Base-by-base conservation (phyloP, 2,329 filamentous ascomycete species). In the Stachybotrys echinatus region DNA sequence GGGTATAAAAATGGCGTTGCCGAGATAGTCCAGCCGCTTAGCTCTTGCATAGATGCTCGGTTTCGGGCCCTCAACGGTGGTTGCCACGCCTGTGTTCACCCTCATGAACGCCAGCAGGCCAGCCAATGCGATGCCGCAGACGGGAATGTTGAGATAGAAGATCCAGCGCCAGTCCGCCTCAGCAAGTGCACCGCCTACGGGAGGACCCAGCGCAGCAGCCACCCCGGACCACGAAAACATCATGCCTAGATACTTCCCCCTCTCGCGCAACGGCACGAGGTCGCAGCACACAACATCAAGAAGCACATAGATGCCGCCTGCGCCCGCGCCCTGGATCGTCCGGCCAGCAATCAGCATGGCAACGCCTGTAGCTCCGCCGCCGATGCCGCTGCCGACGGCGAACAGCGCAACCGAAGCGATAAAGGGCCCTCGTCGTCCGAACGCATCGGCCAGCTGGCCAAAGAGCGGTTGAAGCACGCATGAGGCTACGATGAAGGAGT, bases 331-430 rank as follows among this genome's bases (percentile, higher is more conserved):
- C 53, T 84, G 78, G 3, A 84, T 50, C 2, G 45, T 57, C 0
- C 68, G 63, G 5, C 65, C 71, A 5, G 67, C 69, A n/a, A 85
- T 78, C 5, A 85, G 61, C 58, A 74, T 72, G 1, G 54, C 57
- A 1, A 61, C 64, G 8, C 50, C 70, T 0, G 55, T 66, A 0
- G 79, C 73, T 1, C 68, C 74, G 1, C 76, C 79, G 34, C 65
- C 70, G 10, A 83, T 64, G 0, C 69, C 74, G 52, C 76, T 78
- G 0, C 79, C 79, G 2, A 81, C 53, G 1, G 64, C 64, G 55
- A 80, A 80, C 6, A 78, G 53, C 21, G 50, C 61, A 64, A 50
- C 67, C 58, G 70, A 57, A 2, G 55, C 27, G 0, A 77, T 58
- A 3, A 65, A 61, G 5, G 67, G 56, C 48, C 60, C 68, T 22